These are phyloP conservation scores for Geosmithia putterillii DNA, from an alignment of 2,329 filamentous ascomycete genomes.

Conservation along the genomic window DNA sequence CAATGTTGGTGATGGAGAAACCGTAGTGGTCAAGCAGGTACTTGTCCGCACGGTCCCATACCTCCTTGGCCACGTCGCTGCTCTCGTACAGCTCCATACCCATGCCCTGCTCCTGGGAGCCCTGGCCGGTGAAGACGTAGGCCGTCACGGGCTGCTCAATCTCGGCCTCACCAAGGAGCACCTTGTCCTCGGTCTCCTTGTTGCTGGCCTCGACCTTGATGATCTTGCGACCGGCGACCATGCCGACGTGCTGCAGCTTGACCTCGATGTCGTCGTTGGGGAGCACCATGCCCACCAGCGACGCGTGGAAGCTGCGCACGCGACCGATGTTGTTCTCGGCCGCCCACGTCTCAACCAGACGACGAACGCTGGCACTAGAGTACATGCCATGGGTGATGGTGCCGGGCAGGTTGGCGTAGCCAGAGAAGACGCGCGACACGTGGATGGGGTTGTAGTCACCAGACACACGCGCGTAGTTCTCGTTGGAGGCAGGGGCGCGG, in stretches of 20 bases:
- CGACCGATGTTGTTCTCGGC: slow-evolving; percentile 97
- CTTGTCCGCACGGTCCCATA: slow-evolving; percentile 95
- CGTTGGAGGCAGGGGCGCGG: slow-evolving; percentile 88
- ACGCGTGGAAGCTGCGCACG: slow-evolving; percentile 93
- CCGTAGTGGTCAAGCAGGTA: slow-evolving; percentile 98
- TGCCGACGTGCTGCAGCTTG: slow-evolving; percentile 90
- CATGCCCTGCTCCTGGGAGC: slow-evolving; percentile 98
- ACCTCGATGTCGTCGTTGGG: slow-evolving; percentile 93
- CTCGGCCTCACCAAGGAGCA: slow-evolving; percentile 87
- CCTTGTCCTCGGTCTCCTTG: slow-evolving; percentile 92
- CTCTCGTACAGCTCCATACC: slow-evolving; percentile 97
- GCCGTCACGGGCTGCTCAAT: slow-evolving; percentile 94
- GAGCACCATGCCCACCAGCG: slow-evolving; percentile 95
- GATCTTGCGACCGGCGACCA: slow-evolving; percentile 97
- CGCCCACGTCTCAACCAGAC: slow-evolving; percentile 95
- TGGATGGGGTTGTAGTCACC: slow-evolving; percentile 99
- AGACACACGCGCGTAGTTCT: slow-evolving; percentile 94
- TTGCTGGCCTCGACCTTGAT: slow-evolving; percentile 97
- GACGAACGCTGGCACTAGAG: slow-evolving; percentile 90
- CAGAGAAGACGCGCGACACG: slow-evolving; percentile 91
- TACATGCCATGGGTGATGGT: slow-evolving; percentile 99
- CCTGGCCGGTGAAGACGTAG: slow-evolving; percentile 97
- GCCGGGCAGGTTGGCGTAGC: slow-evolving; percentile 87
- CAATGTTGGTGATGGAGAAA: slow-evolving; percentile 96
- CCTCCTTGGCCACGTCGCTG: slow-evolving; percentile 88